Evolutionary conservation across 2,329 filamentous ascomycete species (phyloP).

Genomic region (Colletotrichum theobromicola): DNA sequence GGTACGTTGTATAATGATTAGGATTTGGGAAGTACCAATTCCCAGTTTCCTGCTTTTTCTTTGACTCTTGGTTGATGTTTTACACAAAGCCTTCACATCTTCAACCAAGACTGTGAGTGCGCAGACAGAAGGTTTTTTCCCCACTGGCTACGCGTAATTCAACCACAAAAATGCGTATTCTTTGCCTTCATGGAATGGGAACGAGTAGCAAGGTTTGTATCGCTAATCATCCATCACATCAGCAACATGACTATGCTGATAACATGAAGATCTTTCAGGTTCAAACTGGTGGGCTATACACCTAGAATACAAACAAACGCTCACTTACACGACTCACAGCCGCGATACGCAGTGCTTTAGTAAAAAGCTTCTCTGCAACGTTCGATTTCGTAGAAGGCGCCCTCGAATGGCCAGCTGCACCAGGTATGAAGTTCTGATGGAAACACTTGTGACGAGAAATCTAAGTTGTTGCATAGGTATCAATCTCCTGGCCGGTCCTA

Average conservation of each 20-base stretch:
- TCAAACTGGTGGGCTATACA: not conserved
- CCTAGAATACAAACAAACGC: not conserved
- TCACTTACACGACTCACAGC: not conserved
- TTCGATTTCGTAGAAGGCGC: not conserved
- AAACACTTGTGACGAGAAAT: not conserved
- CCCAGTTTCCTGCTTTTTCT: fast-evolving
- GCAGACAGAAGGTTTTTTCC: fast-evolving
- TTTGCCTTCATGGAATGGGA: not conserved
- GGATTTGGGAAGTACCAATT: not conserved
- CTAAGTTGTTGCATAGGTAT: not conserved
- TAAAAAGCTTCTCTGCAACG: not conserved
- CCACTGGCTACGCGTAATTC: not conserved
- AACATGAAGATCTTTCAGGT: not conserved
- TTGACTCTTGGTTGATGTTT: fast-evolving
- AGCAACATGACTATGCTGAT: fast-evolving
- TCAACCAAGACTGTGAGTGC: not conserved
- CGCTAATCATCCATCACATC: not conserved
- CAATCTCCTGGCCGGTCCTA: not conserved
- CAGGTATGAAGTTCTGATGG: not conserved
- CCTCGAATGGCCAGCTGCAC: not conserved
- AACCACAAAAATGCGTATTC: not conserved
- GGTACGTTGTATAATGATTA: fast-evolving
- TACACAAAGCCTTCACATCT: not conserved
- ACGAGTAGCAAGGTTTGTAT: not conserved
- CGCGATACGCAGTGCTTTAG: not conserved